phyloP scores from a whole-genome alignment of 495 filamentous ascomycete genomes.

The Annulohypoxylon maeteangense region DNA sequence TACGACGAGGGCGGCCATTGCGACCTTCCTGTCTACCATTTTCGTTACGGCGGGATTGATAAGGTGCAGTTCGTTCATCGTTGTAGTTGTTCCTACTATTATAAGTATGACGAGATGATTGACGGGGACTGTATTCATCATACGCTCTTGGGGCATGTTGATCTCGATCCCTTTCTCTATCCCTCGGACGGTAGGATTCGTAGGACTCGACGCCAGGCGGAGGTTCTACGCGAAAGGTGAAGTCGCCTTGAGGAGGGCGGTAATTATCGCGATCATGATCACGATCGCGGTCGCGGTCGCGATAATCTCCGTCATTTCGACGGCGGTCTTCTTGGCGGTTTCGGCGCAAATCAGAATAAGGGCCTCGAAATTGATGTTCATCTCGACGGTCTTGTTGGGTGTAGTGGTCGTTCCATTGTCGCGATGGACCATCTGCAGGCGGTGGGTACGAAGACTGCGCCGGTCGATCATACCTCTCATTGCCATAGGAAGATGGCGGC shows the following conservation, averaged over 20 bases:
- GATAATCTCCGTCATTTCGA: constrained; percentile 25
- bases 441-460: constrained; percentile 32
- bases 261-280: constrained; percentile 37
- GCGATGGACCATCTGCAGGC: constrained; percentile 17
- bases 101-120: constrained; percentile 21
- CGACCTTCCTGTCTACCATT: constrained; percentile 9
- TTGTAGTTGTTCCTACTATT: constrained; percentile 9
- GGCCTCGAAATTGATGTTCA: constrained; percentile 32
- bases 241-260: constrained; percentile 56
- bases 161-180: constrained; percentile 13
- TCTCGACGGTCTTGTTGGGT: constrained; percentile 30
- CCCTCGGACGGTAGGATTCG: constrained; percentile 32
- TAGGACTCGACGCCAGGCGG: constrained; percentile 50
- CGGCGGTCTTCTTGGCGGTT: constrained; percentile 20
- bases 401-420: constrained; percentile 37
- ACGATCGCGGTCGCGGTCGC: constrained; percentile 27
- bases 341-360: constrained; percentile 37
- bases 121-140: constrained; percentile 35
- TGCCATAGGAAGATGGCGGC: constrained; percentile 20
- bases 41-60: constrained; percentile 29
- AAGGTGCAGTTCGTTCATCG: constrained; percentile 18
- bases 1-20: constrained; percentile 27
- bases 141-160: constrained; percentile 22
- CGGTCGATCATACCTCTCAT: constrained; percentile 28
- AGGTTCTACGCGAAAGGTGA: constrained; percentile 57